These are phyloP conservation scores for Verticillium alfalfae DNA, from an alignment of 2,329 filamentous ascomycete genomes.

Conservation along the genomic window DNA sequence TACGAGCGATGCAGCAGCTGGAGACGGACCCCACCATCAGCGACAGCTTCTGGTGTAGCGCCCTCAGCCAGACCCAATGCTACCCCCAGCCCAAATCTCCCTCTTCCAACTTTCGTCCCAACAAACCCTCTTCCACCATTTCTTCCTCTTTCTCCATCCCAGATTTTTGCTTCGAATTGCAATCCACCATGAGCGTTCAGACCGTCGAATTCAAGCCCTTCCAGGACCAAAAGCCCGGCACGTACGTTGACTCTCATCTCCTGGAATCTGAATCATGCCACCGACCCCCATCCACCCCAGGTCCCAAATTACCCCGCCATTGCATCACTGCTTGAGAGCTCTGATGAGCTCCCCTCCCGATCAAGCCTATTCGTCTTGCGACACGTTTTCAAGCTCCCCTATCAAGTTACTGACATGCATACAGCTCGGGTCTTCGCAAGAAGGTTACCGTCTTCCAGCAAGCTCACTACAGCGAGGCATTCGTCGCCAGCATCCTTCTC, in stretches of 20 bases:
- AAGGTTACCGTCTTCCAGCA: slow-evolving; percentile 98
- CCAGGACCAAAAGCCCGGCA: slow-evolving; percentile 97
- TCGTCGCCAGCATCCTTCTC: slow-evolving; percentile 87
- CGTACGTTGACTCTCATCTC: slow-evolving; percentile 61
- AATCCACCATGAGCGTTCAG: slow-evolving; percentile 59
- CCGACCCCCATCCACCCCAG: slow-evolving; percentile 2
- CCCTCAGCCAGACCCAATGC: not conserved
- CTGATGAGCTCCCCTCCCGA: slow-evolving; percentile 2
- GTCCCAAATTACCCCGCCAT: slow-evolving; percentile 23
- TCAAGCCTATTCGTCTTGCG: not conserved
- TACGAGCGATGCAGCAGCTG: not conserved
- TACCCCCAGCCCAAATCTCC: not conserved
- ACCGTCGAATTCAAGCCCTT: slow-evolving; percentile 81
- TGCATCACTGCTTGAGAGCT: slow-evolving; percentile 5
- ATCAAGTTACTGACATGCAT: slow-evolving; percentile 1
- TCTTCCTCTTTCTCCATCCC: not conserved
- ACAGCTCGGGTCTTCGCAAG: slow-evolving; percentile 93
- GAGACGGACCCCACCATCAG: not conserved
- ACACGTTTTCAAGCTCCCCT: not conserved
- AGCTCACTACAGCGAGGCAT: slow-evolving; percentile 91
- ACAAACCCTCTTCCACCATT: slow-evolving; percentile 1
- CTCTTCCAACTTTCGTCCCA: not conserved
- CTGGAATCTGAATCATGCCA: not conserved
- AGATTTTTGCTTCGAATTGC: slow-evolving; percentile 5
- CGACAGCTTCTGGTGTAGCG: not conserved